Conservation (phyloP, 1,284 basidiomycete genomes). For the Sporisorium scitamineum region DNA sequence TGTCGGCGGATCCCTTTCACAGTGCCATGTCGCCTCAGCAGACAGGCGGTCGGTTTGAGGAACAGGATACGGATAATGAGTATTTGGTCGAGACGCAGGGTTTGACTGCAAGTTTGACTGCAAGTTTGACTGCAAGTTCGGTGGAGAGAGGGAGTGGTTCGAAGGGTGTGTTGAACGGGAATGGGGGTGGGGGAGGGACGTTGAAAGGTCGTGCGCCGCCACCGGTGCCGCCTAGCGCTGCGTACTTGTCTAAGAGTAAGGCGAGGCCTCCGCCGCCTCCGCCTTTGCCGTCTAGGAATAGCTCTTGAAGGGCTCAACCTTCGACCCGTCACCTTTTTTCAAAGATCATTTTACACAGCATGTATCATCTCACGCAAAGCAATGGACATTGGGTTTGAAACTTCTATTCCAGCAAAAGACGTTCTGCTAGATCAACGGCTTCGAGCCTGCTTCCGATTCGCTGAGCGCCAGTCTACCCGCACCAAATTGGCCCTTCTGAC, state of each 20-base stretch:
- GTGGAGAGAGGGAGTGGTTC: slow-evolving; percentile 2
- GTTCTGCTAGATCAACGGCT: not conserved
- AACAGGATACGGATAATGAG: slow-evolving; percentile 3
- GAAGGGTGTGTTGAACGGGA: slow-evolving; percentile 8
- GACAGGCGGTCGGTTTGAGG: slow-evolving; percentile 24
- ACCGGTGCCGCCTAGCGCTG: slow-evolving; percentile 36
- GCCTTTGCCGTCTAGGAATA: slow-evolving; percentile 28
- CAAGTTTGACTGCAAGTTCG: slow-evolving; percentile 7
- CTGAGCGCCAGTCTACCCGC: slow-evolving; percentile 8
- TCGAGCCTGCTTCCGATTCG: not conserved
- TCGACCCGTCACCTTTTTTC: too few species aligned
- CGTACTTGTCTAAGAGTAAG: slow-evolving; percentile 34
- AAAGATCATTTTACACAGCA: not conserved
- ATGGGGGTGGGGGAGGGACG: not conserved
- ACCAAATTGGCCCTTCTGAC: slow-evolving; percentile 34
- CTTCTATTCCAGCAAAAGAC: not conserved
- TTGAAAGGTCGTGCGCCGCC: slow-evolving; percentile 30
- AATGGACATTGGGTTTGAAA: slow-evolving; percentile 10
- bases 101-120: slow-evolving; percentile 1
- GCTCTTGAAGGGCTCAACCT: too few species aligned
- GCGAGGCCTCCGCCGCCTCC: slow-evolving; percentile 39
- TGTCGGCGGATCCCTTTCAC: slow-evolving; percentile 30
- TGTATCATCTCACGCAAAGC: not conserved
- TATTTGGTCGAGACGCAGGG: slow-evolving; percentile 32
- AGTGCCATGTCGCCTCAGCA: slow-evolving; percentile 36